Base-by-base conservation (phyloP, 176 grass and related monocot genomes). In the Oropetium thomaeum region DNA sequence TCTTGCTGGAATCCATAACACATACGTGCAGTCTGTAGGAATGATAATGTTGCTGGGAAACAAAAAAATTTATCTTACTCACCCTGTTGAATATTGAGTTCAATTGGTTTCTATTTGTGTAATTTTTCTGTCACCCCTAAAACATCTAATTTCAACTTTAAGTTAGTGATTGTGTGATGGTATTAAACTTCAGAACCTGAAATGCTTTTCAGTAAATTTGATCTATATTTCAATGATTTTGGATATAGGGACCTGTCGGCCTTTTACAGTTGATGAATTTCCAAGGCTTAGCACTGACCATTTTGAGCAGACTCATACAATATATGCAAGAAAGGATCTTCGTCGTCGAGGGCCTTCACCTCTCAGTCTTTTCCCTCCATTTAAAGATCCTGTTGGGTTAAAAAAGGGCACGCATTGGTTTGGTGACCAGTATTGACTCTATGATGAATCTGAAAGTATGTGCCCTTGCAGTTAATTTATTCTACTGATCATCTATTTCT, bases 381-480 rank as follows among this genome's bases (percentile, higher is more conserved):
- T 41, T 23, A 83, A 83, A 6, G 55, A 77, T 62, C 65, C 41
- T 15, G 1, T 61, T 14, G 5, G 12, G 0, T 6, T 40, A 28
- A 3, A 4, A 43, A 30, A 23, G 0, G 2, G 5, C 31, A 19
- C 0, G 0, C 73, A 83, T 77, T 25, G 9, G 4, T 83, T 77
- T 62, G 5, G 54, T 62, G 10, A 0, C 2, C 8, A 0, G 20
- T 83, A 83, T 52, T 11, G 1, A 62, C 73, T 83, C 54, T 22
- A 60, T 76, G 53, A 57, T 57, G 69, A 72, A 49, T 83, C 81
- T 53, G 65, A 62, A 83, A 62, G 65, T 83, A 62, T 13, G 30
- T 41, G 33, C 17, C 37, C 68, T 76, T 40, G 27, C 10, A 5
- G 39, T 43, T 44, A 74, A 66, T n/a, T 75, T 16, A 29, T 59